These are phyloP conservation scores for Gonapodya prolifera DNA, from an alignment of 192 early-diverging fungal genomes.

Conservation along the genomic window DNA sequence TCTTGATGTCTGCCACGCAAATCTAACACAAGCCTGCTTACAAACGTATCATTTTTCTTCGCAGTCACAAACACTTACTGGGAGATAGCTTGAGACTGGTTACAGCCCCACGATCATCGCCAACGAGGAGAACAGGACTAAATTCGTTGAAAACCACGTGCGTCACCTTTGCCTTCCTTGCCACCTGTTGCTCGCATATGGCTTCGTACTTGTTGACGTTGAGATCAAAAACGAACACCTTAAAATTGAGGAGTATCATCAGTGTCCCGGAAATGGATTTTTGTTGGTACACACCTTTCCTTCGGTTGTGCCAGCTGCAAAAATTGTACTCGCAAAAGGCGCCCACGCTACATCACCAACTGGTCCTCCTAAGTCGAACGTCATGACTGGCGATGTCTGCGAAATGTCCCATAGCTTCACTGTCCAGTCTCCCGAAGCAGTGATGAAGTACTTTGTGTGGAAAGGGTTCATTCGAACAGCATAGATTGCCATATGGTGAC, in stretches of 20 bases:
- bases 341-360: slow-evolving; percentile 53
- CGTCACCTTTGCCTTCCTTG: slow-evolving; percentile 43
- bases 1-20: too few relatives aligned
- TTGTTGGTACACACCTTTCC: slow-evolving; percentile 32
- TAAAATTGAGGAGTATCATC: slow-evolving; percentile 1
- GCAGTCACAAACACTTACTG: too few relatives aligned
- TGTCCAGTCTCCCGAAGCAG: slow-evolving; percentile 45
- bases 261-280: not conserved
- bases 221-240: slow-evolving; percentile 45
- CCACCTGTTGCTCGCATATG: slow-evolving; percentile 47
- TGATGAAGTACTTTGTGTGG: slow-evolving; percentile 36
- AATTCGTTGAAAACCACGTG: slow-evolving; percentile 48
- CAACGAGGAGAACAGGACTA: slow-evolving; percentile 41
- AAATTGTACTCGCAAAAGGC: slow-evolving; percentile 48
- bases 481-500: slow-evolving; percentile 51
- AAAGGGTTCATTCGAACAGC: slow-evolving; percentile 44
- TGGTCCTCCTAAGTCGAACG: slow-evolving; percentile 38
- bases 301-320: slow-evolving; percentile 44
- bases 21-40: too few relatives aligned
- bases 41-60: too few relatives aligned
- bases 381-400: slow-evolving; percentile 31
- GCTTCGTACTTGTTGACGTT: slow-evolving; percentile 48
- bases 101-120: slow-evolving; percentile 42
- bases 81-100: slow-evolving; percentile 32
- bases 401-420: slow-evolving; percentile 51